Percentiles rank a stretch among this genome's conserved stretches.
phyloP scores from a whole-genome alignment of 306 rosid species.

The Lathyrus sativus region DNA sequence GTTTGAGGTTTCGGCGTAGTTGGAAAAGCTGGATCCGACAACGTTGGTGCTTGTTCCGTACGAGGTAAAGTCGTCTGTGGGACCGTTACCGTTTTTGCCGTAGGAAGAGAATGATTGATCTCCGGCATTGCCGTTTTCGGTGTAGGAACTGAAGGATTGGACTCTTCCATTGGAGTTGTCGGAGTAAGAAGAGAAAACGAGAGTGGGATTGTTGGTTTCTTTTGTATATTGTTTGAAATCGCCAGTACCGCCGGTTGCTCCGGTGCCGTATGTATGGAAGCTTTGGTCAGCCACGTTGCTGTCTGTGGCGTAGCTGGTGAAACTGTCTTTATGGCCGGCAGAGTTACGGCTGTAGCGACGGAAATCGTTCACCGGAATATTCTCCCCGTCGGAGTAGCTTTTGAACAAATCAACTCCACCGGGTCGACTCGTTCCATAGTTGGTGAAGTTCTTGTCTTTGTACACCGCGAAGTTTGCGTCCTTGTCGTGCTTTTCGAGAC shows the following conservation, averaged over 20 bases:
- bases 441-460: conserved; percentile 66
- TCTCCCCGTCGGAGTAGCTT: conserved; percentile 60
- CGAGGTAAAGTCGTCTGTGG: conserved; percentile 49
- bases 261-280: conserved; percentile 68
- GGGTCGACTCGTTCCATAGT: conserved; percentile 75
- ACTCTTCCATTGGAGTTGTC: conserved; percentile 64
- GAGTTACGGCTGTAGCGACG: conserved; percentile 85
- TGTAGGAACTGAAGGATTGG: conserved; percentile 68
- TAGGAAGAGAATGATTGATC: conserved; percentile 70
- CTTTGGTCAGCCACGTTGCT: conserved; percentile 81
- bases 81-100: conserved; percentile 76
- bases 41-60: conserved; percentile 78
- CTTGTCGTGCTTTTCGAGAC: conserved; percentile 66
- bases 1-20: conserved; percentile 55
- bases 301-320: conserved; percentile 49
- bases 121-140: conserved; percentile 75
- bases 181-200: conserved; percentile 74
- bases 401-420: conserved; percentile 75
- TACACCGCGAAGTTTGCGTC: conserved; percentile 61
- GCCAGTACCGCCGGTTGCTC: conserved; percentile 72
- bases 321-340: conserved; percentile 59
- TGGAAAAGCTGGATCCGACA: conserved; percentile 63
- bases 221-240: conserved; percentile 64
- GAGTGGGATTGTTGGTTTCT: conserved; percentile 67
- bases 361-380: conserved; percentile 76